Evolutionary conservation across 75 land plant genomes (phyloP), one percentile per base, ranked within the genome.

Genomic region (Pinus taeda): DNA sequence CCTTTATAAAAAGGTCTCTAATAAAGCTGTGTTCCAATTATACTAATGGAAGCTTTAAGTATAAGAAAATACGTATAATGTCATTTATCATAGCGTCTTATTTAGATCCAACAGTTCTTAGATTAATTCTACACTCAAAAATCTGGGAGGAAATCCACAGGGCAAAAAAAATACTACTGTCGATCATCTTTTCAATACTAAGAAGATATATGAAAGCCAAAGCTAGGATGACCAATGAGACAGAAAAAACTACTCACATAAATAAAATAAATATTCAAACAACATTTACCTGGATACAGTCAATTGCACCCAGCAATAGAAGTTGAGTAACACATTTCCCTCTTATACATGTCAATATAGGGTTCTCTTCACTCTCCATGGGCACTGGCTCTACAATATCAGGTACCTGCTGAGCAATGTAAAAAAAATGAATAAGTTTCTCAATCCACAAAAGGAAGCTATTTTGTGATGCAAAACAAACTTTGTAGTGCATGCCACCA

Each of bases 271-370:
- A 3, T 45, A 17, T 73, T 57, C 59, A n/a, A 56, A n/a, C 33
- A 74, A 59, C 36, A 57, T 57, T 29, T 76, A 96, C 99, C 95
- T 97, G 99, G 63, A 97, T 93, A 55, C 90, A 88, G 77, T 97
- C 92, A 76, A 97, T 66, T 76, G 92, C 98, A 84, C 98, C 88
- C 62, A 97, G 78, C 58, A 97, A 88, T 73, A 97, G 77, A 42
- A 97, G 76, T 65, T 97, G 99, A 18, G 95, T 97, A 75, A 94
- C 82, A 80, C 98, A 94, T 79, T 97, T 97, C 70, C 95, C 82
- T 77, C 98, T 87, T 13, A 94, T 75, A 18, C 81, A 82, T 73
- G 60, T 85, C 66, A 91, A 55, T 33, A 89, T n/a, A 26, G 89
- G 86, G 78, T 74, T 87, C 73, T 89, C 90, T 49, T 90, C 93